A percentile compares a stretch with the other conserved stretches of the same genome.
Conservation (phyloP, 2,329 filamentous ascomycete genomes). For the Coniochaeta sp. region DNA sequence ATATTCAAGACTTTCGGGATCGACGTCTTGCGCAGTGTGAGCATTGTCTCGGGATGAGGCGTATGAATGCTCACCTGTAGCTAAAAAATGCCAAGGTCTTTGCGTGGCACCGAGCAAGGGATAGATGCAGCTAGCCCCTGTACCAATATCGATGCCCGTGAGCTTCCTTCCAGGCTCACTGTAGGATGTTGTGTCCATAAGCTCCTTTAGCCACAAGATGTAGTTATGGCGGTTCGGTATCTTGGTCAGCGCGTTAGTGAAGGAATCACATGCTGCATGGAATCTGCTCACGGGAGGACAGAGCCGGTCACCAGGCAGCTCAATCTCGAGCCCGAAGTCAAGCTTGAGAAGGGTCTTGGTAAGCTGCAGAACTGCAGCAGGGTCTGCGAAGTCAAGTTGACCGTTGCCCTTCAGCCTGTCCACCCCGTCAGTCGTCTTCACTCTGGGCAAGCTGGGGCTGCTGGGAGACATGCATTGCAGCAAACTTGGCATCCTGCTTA, state of each 20-base stretch:
- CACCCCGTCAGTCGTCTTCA: background rate
- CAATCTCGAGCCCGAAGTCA: conserved; percentile 66
- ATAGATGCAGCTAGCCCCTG: conserved; percentile 88
- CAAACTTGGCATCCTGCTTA: conserved; percentile 31
- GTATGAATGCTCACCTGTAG: conserved; percentile 37
- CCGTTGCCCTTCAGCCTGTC: conserved; percentile 26
- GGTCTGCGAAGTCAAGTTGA: conserved; percentile 74
- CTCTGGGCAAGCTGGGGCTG: background rate
- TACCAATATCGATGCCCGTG: conserved; percentile 76
- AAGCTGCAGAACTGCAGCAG: conserved; percentile 68
- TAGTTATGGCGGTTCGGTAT: conserved; percentile 73
- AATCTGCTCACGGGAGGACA: conserved; percentile 67
- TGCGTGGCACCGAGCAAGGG: conserved; percentile 69
- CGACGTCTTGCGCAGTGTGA: conserved; percentile 54
- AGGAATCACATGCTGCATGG: background rate
- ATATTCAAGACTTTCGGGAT: conserved; percentile 57
- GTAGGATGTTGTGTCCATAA: conserved; percentile 66
- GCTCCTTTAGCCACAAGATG: conserved; percentile 75
- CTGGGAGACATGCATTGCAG: conserved; percentile 25
- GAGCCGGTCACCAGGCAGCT: conserved; percentile 69
- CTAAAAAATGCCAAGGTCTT: conserved; percentile 67
- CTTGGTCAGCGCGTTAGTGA: conserved; percentile 21
- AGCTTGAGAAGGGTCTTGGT: conserved; percentile 69
- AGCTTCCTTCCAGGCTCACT: conserved; percentile 40
- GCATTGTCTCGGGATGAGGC: background rate